Evolutionary conservation across 441 rosid genomes (phyloP).

Genomic region (Sinapis alba): DNA sequence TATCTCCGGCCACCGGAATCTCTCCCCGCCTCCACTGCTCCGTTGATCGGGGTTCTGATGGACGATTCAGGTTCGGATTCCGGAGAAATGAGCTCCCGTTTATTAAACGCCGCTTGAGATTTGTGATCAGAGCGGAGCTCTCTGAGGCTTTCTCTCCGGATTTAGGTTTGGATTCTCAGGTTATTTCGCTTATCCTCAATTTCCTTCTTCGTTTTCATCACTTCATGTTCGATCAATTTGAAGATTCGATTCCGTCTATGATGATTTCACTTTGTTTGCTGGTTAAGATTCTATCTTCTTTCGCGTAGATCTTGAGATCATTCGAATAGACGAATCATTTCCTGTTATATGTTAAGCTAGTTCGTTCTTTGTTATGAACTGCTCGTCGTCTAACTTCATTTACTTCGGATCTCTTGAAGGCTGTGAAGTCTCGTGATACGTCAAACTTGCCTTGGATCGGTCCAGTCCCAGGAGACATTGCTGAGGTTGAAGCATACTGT

Average conservation of each 20-base stretch:
- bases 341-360: conserved; percentile 10
- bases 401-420: conserved; percentile 42
- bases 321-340: neutral
- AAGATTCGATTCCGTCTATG: neutral
- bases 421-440: conserved; percentile 56
- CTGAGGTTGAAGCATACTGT: conserved; percentile 97
- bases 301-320: neutral
- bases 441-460: conserved; percentile 86
- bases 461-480: conserved; percentile 96
- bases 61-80: conserved; percentile 39
- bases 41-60: conserved; percentile 35
- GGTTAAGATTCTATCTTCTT: conserved; percentile 6
- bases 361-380: neutral
- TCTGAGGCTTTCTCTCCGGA: conserved; percentile 58
- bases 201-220: neutral
- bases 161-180: conserved; percentile 83
- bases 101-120: conserved; percentile 48
- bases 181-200: conserved; percentile 16
- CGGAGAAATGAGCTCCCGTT: conserved; percentile 41
- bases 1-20: conserved; percentile 56
- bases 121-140: conserved; percentile 60
- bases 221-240: neutral
- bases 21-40: conserved; percentile 39
- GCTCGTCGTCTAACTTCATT: conserved; percentile 38
- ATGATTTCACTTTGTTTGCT: neutral